Conservation (phyloP, 768 basidiomycete genomes). For the Mycena vulgaris region DNA sequence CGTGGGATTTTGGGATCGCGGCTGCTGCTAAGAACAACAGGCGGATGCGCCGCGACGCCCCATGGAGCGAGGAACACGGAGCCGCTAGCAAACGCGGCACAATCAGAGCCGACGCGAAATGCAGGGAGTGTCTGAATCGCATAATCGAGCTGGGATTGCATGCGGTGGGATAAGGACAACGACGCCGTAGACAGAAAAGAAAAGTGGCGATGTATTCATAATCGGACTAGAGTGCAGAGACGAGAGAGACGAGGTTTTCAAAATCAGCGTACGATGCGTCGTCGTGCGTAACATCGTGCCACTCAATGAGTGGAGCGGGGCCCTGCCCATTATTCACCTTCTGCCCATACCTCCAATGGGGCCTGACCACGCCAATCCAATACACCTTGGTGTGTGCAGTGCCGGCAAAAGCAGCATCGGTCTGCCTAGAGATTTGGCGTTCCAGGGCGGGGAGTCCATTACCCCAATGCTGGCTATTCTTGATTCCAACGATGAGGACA, state of each 20-base stretch:
- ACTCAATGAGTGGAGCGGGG: conserved; percentile 37
- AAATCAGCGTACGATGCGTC: conserved; percentile 24
- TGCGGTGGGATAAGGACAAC: too few relatives aligned
- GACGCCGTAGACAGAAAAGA: too few relatives aligned
- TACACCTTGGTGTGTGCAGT: conserved; percentile 36
- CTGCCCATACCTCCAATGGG: conserved; percentile 42
- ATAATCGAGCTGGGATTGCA: too few relatives aligned
- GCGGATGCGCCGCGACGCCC: too few relatives aligned
- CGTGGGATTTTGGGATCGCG: too few relatives aligned
- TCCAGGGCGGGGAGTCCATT: conserved; percentile 30
- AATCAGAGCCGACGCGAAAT: too few relatives aligned
- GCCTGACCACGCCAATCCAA: conserved; percentile 41
- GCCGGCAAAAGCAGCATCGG: conserved; percentile 37
- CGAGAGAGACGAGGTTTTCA: conserved; percentile 16
- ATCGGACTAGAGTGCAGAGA: conserved; percentile 15
- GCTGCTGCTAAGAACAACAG: too few relatives aligned
- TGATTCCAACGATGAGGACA: conserved; percentile 39
- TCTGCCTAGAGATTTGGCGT: conserved; percentile 33
- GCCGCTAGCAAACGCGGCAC: too few relatives aligned
- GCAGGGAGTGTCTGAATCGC: too few relatives aligned
- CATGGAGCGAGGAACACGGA: too few relatives aligned
- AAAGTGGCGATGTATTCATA: too few relatives aligned
- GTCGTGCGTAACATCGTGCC: conserved; percentile 40
- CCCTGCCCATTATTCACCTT: conserved; percentile 37
- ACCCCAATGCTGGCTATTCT: conserved; percentile 39